Percentiles rank a stretch among this genome's conserved stretches.
These are phyloP conservation scores for Bifiguratus adelaidae DNA, from an alignment of 192 early-diverging fungal species.

Conservation along the genomic window DNA sequence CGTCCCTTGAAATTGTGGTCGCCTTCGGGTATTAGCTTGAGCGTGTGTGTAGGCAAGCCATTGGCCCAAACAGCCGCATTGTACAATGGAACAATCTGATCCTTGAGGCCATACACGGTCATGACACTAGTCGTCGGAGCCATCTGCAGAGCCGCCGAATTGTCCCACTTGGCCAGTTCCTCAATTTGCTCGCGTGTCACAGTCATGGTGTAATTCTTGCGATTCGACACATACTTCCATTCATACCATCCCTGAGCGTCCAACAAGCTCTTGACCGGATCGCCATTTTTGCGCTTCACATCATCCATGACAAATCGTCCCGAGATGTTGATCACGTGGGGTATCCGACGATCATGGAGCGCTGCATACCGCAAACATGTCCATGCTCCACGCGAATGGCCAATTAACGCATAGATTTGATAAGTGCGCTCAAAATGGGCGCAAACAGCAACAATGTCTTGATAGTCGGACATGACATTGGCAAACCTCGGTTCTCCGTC, in stretches of 20 bases:
- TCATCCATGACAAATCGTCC: constrained; percentile 13
- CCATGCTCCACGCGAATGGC: constrained; percentile 18
- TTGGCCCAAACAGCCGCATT: constrained; percentile 27
- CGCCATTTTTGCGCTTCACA: background rate
- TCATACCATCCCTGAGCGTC: constrained; percentile 9
- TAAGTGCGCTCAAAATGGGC: constrained; percentile 17
- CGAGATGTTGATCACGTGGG: constrained; percentile 16
- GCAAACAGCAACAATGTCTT: constrained; percentile 13
- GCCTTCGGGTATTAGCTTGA: constrained; percentile 26
- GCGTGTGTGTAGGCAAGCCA: constrained; percentile 23
- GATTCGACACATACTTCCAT: constrained; percentile 4
- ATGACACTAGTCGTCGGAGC: constrained; percentile 34
- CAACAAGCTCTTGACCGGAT: background rate
- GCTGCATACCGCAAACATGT: constrained; percentile 17
- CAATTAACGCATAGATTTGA: constrained; percentile 15
- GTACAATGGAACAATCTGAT: constrained; percentile 35
- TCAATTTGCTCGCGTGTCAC: constrained; percentile 8
- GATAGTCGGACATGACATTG: constrained; percentile 16
- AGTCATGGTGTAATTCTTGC: constrained; percentile 1
- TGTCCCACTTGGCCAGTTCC: constrained; percentile 12
- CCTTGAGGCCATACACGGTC: constrained; percentile 35
- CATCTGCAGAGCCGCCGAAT: constrained; percentile 26
- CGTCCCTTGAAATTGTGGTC: constrained; percentile 32
- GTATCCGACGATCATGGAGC: constrained; percentile 12
- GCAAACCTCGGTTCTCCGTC: constrained; percentile 10